Percentiles rank a stretch among this genome's conserved stretches.
phyloP scores from a whole-genome alignment of 257 asterid species.

The Ilex asprella region DNA sequence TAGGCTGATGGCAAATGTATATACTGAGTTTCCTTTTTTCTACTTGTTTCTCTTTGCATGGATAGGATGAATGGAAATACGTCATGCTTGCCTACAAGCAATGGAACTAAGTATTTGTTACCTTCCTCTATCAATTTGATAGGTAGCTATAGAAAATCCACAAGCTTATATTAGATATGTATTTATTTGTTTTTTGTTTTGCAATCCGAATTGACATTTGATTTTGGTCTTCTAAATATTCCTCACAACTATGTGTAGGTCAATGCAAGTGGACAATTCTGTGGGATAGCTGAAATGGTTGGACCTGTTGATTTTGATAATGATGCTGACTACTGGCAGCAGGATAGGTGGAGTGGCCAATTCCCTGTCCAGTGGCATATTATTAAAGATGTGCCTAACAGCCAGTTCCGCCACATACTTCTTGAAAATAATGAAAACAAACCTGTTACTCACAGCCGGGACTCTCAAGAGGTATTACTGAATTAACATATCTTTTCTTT shows the following conservation, averaged over 20 bases:
- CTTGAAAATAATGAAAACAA: conserved; percentile 95
- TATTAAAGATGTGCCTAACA: conserved; percentile 90
- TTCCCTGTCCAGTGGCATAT: conserved; percentile 96
- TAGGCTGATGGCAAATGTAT: no score
- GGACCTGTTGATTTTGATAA: conserved; percentile 90
- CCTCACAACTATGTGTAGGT: conserved; percentile 46
- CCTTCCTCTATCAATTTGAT: no score
- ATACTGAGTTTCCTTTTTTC: no score
- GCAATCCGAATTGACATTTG: no score
- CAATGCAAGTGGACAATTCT: conserved; percentile 97
- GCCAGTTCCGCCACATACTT: conserved; percentile 85
- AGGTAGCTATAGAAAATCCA: no score
- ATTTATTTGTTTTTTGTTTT: no score
- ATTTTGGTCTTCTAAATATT: not conserved
- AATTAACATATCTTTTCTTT: conserved; percentile 7
- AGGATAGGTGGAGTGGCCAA: conserved; percentile 99
- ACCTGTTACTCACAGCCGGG: conserved; percentile 99
- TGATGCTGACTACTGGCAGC: conserved; percentile 98
- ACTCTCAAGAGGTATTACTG: conserved; percentile 83
- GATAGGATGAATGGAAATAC: no score
- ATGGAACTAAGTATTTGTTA: no score
- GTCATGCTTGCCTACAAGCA: no score
- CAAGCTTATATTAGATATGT: no score
- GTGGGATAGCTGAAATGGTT: conserved; percentile 98
- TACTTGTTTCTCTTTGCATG: no score